Base-by-base conservation (phyloP, 176 grass and related monocot genomes). In the Poa pratensis region DNA sequence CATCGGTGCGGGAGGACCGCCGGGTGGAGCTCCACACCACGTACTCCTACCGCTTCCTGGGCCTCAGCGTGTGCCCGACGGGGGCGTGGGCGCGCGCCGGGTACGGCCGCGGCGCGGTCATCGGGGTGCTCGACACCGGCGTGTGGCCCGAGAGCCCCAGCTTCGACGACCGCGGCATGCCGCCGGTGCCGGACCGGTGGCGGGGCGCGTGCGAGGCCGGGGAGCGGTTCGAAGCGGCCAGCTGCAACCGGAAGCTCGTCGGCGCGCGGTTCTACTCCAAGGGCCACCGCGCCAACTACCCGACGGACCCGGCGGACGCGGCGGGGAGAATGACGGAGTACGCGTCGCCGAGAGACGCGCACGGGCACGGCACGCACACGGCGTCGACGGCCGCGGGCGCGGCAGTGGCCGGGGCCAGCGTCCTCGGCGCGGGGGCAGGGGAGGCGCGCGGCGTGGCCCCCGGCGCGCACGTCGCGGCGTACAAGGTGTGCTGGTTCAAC, bases 401-500 rank as follows among this genome's bases (percentile, higher is more conserved):
- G 1, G 20, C 78, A 3, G 95, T 95, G 2, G 24, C 78, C 0
- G 80, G 89, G 0, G 95, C 92, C 6, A 85, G 92, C 64, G 88
- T 95, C 26, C 69, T 95, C 7, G 92, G 90, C 6, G 71, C 81
- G 15, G 92, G 90, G 1, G 24, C 52, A 0, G 92, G 95, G 6
- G 89, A 89, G 32, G 92, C 92, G 22, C 87, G 81, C 4, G 95
- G 95, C 30, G 88, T 93, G 40, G 87, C 92, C 0, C 95, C 92
- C 0, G 82, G 80, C 9, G 90, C 95, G 19, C 90, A 97, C 72
- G 83, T 97, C 30, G 89, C 92, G 2, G 90, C 83, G 6, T 97
- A 97, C 87, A 97, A 97, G 83, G 95, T 97, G 5, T 97, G 90
- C 83, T 97, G 92, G 95, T 97, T 91, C 76, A 93, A 95, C 75